Percentiles rank a stretch among this genome's conserved stretches.
These are phyloP conservation scores for Sextonia rubra DNA, from an alignment of 164 flowering plant species.

Conservation along the genomic window DNA sequence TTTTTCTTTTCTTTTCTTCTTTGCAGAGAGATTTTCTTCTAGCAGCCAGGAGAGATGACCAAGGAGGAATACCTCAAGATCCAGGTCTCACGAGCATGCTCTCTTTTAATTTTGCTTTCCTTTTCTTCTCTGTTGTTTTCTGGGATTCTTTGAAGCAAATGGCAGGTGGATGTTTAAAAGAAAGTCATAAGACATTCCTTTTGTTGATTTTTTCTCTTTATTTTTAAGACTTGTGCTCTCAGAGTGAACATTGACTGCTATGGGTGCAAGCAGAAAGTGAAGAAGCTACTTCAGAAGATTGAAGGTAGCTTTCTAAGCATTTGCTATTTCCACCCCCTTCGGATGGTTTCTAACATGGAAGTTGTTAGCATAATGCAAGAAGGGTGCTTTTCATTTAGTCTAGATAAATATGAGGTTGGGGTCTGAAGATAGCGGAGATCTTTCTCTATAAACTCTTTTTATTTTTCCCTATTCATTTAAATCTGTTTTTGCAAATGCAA, in stretches of 20 bases:
- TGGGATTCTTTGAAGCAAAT: slow-evolving; percentile 1
- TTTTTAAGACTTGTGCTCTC: slow-evolving; percentile 50
- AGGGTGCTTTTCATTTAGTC: neutral
- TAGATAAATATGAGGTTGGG: neutral
- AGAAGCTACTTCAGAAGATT: slow-evolving; percentile 63
- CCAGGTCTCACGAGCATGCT: neutral
- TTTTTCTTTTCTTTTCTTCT: neutral
- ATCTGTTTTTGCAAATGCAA: neutral
- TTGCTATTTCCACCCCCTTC: neutral
- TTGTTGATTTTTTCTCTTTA: slow-evolving; percentile 7
- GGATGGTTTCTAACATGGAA: neutral
- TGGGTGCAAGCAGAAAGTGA: slow-evolving; percentile 73
- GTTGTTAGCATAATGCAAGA: neutral
- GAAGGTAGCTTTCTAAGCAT: slow-evolving; percentile 41
- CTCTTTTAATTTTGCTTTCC: neutral
- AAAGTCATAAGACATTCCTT: neutral
- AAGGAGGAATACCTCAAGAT: slow-evolving; percentile 75
- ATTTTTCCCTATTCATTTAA: neutral
- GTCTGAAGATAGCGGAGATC: neutral
- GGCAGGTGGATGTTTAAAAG: slow-evolving; percentile 11
- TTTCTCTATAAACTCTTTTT: neutral
- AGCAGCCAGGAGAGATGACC: slow-evolving; percentile 43
- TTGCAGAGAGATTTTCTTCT: slow-evolving; percentile 14
- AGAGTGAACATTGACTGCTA: slow-evolving; percentile 64
- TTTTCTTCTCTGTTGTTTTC: neutral